Conservation (phyloP, 2,329 filamentous ascomycete genomes). For the Cercospora brassicicola region DNA sequence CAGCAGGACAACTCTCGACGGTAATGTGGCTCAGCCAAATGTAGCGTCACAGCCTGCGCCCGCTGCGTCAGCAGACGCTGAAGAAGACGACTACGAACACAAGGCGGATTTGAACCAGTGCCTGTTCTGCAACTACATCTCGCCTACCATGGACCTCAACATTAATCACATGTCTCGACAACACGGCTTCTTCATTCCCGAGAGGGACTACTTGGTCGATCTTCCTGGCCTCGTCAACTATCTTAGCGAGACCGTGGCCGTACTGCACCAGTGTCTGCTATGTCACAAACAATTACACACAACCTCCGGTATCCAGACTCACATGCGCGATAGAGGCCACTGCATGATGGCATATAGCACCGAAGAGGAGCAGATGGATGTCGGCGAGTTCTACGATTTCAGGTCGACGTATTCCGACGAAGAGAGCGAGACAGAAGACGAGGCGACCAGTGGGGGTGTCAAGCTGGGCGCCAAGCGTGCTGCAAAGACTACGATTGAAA, state of each 20-base stretch:
- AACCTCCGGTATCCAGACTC: constrained; percentile 79
- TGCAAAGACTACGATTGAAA: constrained; percentile 45
- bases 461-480: constrained; percentile 66
- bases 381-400: constrained; percentile 98
- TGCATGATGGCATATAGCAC: constrained; percentile 93
- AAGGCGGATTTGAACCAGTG: constrained; percentile 57
- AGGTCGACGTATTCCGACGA: constrained; percentile 88
- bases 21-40: constrained; percentile 38
- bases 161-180: constrained; percentile 85
- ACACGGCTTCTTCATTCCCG: constrained; percentile 95
- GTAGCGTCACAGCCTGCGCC: constrained; percentile 35
- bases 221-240: constrained; percentile 77
- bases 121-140: constrained; percentile 89
- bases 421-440: constrained; percentile 59
- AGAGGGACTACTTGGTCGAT: constrained; percentile 79
- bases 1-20: constrained; percentile 61
- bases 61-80: constrained; percentile 33
- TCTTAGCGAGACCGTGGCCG: constrained; percentile 75
- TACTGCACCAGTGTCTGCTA: constrained; percentile 80
- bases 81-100: constrained; percentile 38
- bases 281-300: constrained; percentile 82
- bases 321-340: constrained; percentile 96
- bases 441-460: constrained; percentile 57
- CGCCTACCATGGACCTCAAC: constrained; percentile 72
- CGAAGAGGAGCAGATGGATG: constrained; percentile 86